These are phyloP conservation scores for Wakefieldia striispora DNA, from an alignment of 768 basidiomycete genomes.

Conservation along the genomic window DNA sequence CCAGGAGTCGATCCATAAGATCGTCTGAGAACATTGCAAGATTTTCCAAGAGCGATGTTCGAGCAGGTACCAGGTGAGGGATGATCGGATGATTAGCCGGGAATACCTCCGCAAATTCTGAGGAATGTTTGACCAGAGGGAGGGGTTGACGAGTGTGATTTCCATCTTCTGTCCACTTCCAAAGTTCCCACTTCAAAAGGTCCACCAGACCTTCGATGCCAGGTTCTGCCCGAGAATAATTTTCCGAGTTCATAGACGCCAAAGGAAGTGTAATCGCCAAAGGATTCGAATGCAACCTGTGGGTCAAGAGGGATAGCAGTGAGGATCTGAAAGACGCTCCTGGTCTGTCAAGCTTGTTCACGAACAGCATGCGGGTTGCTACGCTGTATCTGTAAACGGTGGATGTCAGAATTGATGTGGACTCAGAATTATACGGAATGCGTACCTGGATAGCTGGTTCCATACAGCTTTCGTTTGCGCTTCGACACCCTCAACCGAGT, in stretches of 20 bases:
- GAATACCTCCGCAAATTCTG: slow-evolving; percentile 45
- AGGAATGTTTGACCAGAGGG: slow-evolving; percentile 47
- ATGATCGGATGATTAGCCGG: slow-evolving; percentile 64
- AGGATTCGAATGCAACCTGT: slow-evolving; percentile 75
- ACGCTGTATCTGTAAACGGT: slow-evolving; percentile 65
- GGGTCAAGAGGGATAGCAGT: slow-evolving; percentile 65
- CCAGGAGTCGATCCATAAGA: slow-evolving; percentile 71
- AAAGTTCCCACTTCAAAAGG: slow-evolving; percentile 79
- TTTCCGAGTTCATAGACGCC: slow-evolving; percentile 65
- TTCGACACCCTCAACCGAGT: slow-evolving; percentile 90
- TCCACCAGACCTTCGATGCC: slow-evolving; percentile 85
- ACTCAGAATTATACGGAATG: slow-evolving; percentile 18
- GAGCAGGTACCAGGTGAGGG: slow-evolving; percentile 62
- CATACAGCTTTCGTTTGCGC: slow-evolving; percentile 89
- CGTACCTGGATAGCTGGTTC: slow-evolving; percentile 81
- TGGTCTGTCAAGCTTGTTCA: slow-evolving; percentile 87
- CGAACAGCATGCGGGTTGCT: slow-evolving; percentile 70
- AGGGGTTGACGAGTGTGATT: slow-evolving; percentile 42
- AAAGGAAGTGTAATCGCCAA: slow-evolving; percentile 69
- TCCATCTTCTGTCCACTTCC: slow-evolving; percentile 67
- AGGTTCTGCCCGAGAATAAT: slow-evolving; percentile 73
- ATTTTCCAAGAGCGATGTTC: slow-evolving; percentile 70
- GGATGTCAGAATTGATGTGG: slow-evolving; percentile 1
- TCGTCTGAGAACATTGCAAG: slow-evolving; percentile 79
- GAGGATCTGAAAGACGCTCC: slow-evolving; percentile 79